phyloP scores from a whole-genome alignment of 139 green algal species.

The Zygnema circumcarinatum region DNA sequence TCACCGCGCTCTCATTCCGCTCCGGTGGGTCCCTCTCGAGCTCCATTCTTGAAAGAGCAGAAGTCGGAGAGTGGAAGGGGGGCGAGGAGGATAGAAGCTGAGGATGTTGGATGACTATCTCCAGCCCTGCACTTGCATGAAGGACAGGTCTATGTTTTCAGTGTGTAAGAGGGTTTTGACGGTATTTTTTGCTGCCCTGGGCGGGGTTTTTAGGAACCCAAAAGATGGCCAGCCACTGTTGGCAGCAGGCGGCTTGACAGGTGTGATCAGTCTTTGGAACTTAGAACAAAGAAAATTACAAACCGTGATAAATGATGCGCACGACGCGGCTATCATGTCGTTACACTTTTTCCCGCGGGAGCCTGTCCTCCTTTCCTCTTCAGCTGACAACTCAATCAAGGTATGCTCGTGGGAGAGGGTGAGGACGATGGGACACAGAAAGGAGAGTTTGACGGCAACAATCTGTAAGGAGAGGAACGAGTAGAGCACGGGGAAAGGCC shows the following conservation, averaged over 20 bases:
- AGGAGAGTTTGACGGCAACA: too few relatives aligned
- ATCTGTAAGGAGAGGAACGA: too few relatives aligned
- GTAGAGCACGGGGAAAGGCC: too few relatives aligned
- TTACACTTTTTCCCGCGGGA: constrained; percentile 81
- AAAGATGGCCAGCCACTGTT: constrained; percentile 62
- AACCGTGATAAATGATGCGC: constrained; percentile 72
- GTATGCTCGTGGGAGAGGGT: not conserved
- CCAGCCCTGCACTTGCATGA: too few relatives aligned
- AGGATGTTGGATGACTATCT: too few relatives aligned
- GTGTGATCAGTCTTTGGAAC: constrained; percentile 90
- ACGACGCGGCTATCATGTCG: constrained; percentile 71
- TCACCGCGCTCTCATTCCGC: constrained; percentile 56
- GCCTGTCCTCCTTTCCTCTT: constrained; percentile 85
- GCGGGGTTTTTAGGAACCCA: not conserved
- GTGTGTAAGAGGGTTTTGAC: too few relatives aligned
- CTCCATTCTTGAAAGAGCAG: too few relatives aligned
- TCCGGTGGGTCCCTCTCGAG: constrained; percentile 21
- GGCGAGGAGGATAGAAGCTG: too few relatives aligned
- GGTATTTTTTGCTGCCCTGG: not conserved
- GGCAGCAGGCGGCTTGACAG: constrained; percentile 76
- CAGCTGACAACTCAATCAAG: constrained; percentile 82
- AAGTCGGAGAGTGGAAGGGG: too few relatives aligned
- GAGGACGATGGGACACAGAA: not conserved
- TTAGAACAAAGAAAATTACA: constrained; percentile 83
- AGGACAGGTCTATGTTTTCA: too few relatives aligned